Percentiles rank a stretch among this genome's conserved stretches.
Evolutionary conservation across 768 basidiomycete species (phyloP).

Genomic region (Suillus subluteus): DNA sequence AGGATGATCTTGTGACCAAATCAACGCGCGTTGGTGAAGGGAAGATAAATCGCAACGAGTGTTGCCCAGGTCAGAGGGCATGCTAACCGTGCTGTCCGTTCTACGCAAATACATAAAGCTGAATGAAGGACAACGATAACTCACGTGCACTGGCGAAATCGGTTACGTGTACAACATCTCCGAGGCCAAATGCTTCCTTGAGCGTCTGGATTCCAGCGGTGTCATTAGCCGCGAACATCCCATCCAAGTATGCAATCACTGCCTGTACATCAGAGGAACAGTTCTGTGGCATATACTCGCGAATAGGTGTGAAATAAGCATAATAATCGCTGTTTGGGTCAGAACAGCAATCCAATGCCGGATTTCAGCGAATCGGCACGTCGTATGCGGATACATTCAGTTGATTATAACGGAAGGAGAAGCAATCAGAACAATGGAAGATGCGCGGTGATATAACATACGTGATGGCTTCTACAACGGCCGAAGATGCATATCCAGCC

Average conservation of each 20-base stretch:
- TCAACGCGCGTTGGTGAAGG: not conserved
- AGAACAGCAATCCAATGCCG: not conserved
- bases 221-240: slow-evolving; percentile 52
- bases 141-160: slow-evolving; percentile 64
- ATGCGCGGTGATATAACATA: slow-evolving; percentile 25
- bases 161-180: slow-evolving; percentile 58
- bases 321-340: slow-evolving; percentile 22
- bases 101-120: not conserved
- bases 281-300: slow-evolving; percentile 67
- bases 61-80: not conserved
- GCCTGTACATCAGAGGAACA: slow-evolving; percentile 74
- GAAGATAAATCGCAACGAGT: not conserved
- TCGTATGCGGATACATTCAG: not conserved
- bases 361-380: not conserved
- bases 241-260: slow-evolving; percentile 64
- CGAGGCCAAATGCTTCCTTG: slow-evolving; percentile 63
- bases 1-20: not conserved
- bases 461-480: slow-evolving; percentile 49
- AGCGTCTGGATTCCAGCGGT: slow-evolving; percentile 51
- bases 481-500: slow-evolving; percentile 50
- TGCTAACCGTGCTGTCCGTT: not conserved
- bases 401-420: not conserved
- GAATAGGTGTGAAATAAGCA: slow-evolving; percentile 73
- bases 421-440: not conserved
- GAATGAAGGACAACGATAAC: slow-evolving; percentile 19